Evolutionary conservation across 768 basidiomycete genomes (phyloP).

Genomic region (Rhizopogon rudus): DNA sequence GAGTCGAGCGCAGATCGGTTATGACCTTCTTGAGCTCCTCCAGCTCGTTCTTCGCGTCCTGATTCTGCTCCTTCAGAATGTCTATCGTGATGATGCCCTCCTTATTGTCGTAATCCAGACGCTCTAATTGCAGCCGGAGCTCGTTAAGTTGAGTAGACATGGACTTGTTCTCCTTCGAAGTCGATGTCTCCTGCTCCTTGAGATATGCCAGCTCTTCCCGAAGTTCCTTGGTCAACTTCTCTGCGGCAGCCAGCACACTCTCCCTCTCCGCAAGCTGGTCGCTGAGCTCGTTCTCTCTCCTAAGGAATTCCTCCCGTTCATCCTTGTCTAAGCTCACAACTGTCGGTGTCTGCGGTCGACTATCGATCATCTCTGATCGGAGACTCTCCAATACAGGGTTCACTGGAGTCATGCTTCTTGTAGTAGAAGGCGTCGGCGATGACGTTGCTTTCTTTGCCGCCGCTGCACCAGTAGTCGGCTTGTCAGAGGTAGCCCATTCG

Average conservation of each 20-base stretch:
- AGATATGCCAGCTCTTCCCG: constrained; percentile 85
- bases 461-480: constrained; percentile 39
- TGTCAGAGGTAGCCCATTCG: constrained; percentile 75
- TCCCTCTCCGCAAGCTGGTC: constrained; percentile 93
- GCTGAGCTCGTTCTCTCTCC: constrained; percentile 93
- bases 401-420: constrained; percentile 69
- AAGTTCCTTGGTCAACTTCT: constrained; percentile 84
- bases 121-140: constrained; percentile 83
- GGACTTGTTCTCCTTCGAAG: constrained; percentile 88
- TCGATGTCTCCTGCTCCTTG: constrained; percentile 82
- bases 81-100: constrained; percentile 91
- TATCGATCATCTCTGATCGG: constrained; percentile 59
- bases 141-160: constrained; percentile 95
- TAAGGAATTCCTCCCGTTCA: constrained; percentile 95
- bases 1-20: constrained; percentile 69
- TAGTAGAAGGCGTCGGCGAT: constrained; percentile 63
- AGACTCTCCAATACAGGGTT: constrained; percentile 71
- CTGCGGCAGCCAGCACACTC: constrained; percentile 68
- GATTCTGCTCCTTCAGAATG: constrained; percentile 91
- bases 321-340: constrained; percentile 89
- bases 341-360: constrained; percentile 90
- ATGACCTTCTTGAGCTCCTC: constrained; percentile 85
- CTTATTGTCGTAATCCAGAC: constrained; percentile 94
- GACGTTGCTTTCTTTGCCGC: constrained; percentile 43
- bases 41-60: constrained; percentile 79